Evolutionary conservation across 495 filamentous ascomycete genomes (phyloP), one percentile per base, ranked within the genome.

Genomic region (Penicillium silybi): DNA sequence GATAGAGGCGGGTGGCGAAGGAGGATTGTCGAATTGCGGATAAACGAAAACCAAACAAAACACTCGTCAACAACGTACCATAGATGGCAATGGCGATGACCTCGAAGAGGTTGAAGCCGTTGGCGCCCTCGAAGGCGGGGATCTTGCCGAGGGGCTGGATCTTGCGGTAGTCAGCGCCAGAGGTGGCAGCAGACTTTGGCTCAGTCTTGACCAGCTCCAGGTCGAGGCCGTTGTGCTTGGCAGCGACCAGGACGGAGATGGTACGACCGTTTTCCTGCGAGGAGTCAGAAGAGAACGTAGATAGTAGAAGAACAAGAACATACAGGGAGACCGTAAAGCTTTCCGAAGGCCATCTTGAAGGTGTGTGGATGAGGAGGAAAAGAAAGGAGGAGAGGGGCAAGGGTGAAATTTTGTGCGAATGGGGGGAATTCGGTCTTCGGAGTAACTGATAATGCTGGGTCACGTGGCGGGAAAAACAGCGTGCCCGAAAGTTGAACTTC

Each of bases 81-180:
- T 97, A 99, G 78, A 99, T 87, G 63, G 90, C 89, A 61, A 99
- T 93, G 69, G 93, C 93, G 58, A 97, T 92, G 71, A 69, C 81
- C 85, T 99, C 93, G 50, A 80, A 83, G 46, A 99, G 83, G 57
- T 80, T 79, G 74, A 86, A 99, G 69, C 93, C 93, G 78, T 99
- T 93, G 61, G 83, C 80, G 61, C 92, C 92, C 58, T 89, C 84
- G 72, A 99, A 97, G 58, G 90, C 85, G 48, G 93, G 93, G 63
- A 97, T 74, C 80, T 88, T 91, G 75, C 88, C 89, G 48, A 96
- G 85, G 63, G 85, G 82, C 78, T 92, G 92, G 73, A 87, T 63
- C 74, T 92, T 87, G 64, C 84, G 73, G 81, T 93, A 95, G 63
- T 93, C 92, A 58, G 82, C 75, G 52, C 62, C 61, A 57, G 60